Evolutionary conservation across 225 moss, liverwort and hornwort genomes (phyloP).

Genomic region (Straminergon stramineum): DNA sequence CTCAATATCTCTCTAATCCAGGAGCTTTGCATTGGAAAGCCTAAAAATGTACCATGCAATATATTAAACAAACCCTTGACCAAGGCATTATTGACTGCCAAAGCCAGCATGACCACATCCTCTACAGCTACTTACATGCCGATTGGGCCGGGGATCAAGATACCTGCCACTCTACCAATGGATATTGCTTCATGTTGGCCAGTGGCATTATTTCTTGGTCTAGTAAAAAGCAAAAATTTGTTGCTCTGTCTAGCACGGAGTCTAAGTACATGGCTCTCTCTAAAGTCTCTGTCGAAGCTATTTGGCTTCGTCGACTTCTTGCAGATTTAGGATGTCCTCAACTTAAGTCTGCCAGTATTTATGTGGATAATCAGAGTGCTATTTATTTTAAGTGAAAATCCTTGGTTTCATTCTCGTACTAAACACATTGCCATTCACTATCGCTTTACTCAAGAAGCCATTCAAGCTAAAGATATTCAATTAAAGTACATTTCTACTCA

Average conservation of each 20-base stretch:
- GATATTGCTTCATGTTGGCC: not conserved
- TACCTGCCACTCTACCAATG: not conserved
- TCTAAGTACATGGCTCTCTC: not conserved
- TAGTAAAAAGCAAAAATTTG: not conserved
- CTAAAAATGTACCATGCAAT: too few species aligned
- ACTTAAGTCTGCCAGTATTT: not conserved
- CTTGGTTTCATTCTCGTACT: not conserved
- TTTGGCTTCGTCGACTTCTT: not conserved
- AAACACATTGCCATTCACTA: not conserved
- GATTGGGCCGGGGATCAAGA: too few species aligned
- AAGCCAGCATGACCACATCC: too few species aligned
- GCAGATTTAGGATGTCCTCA: not conserved
- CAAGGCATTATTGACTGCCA: too few species aligned
- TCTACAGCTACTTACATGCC: too few species aligned
- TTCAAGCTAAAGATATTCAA: not conserved
- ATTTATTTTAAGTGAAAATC: not conserved
- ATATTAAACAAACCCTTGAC: too few species aligned
- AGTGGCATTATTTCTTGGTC: not conserved
- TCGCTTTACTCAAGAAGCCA: not conserved
- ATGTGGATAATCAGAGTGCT: not conserved
- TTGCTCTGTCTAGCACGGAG: not conserved
- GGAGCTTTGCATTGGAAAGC: too few species aligned
- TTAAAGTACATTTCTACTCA: not conserved
- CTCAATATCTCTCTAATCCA: too few species aligned
- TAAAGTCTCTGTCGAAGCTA: not conserved